Evolutionary conservation across 2,329 filamentous ascomycete species (phyloP).

Genomic region (Pseudogymnoascus sp.): DNA sequence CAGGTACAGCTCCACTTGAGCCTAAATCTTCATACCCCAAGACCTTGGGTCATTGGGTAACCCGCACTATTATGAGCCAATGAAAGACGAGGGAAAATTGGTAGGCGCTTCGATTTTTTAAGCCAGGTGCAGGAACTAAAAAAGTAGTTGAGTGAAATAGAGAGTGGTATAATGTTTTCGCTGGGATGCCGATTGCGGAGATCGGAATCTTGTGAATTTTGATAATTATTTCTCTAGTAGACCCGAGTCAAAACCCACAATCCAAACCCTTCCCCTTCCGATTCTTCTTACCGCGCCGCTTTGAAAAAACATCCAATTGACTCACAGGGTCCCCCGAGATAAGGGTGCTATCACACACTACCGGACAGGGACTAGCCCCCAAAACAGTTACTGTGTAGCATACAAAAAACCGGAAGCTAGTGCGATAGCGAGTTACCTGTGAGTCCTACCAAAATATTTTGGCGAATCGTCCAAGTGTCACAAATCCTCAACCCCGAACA

Average conservation of each 20-base stretch:
- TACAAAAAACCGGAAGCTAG: conserved; percentile 10
- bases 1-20: conserved; percentile 5
- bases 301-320: conserved; percentile 4
- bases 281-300: not conserved
- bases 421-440: conserved; percentile 9
- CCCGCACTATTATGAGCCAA: not conserved
- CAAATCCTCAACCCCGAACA: conserved; percentile 9
- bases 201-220: conserved; percentile 2
- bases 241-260: conserved; percentile 3
- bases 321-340: conserved; percentile 9
- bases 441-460: conserved; percentile 11
- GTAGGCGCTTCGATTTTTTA: conserved; percentile 1
- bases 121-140: conserved; percentile 10
- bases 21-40: conserved; percentile 8
- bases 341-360: conserved; percentile 2
- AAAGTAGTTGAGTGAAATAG: not conserved
- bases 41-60: conserved; percentile 3
- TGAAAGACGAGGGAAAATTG: not conserved
- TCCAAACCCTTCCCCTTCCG: not conserved
- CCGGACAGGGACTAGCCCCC: conserved; percentile 1
- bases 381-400: conserved; percentile 5
- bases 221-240: not conserved
- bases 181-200: conserved; percentile 1
- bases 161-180: not conserved
- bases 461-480: conserved; percentile 3